Evolutionary conservation across 495 filamentous ascomycete genomes (phyloP).

Genomic region (Friedmanniomyces endolithicus): DNA sequence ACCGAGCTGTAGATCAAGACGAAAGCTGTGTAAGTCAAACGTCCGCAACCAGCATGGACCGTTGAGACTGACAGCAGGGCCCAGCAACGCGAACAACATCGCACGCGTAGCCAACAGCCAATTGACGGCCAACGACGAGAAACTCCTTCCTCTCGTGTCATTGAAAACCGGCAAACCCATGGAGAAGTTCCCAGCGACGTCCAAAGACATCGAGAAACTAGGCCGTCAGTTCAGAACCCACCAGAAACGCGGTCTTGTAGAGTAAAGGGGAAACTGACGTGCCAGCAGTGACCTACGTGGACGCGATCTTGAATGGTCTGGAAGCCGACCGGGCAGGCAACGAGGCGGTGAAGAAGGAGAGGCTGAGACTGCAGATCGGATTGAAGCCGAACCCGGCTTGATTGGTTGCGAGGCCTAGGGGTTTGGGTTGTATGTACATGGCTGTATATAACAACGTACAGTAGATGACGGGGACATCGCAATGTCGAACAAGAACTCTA

Average conservation of each 20-base stretch:
- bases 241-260: background rate
- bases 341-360: constrained; percentile 15
- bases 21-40: constrained; percentile 14
- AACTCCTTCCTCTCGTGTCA: constrained; percentile 12
- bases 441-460: too few species aligned
- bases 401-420: too few species aligned
- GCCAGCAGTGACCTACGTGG: constrained; percentile 7
- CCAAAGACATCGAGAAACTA: constrained; percentile 18
- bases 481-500: too few species aligned
- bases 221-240: constrained; percentile 1
- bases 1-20: constrained; percentile 12
- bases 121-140: constrained; percentile 15
- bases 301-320: constrained; percentile 16
- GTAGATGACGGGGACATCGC: too few species aligned
- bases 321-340: constrained; percentile 17
- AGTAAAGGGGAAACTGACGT: background rate
- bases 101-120: constrained; percentile 22
- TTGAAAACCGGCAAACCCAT: constrained; percentile 22
- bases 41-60: background rate
- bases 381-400: constrained; percentile 19
- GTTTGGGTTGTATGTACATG: too few species aligned
- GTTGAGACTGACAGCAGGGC: background rate
- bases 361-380: constrained; percentile 19
- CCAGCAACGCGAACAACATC: constrained; percentile 22
- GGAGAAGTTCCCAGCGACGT: constrained; percentile 19